Percentiles rank a stretch among this genome's conserved stretches.
phyloP scores from a whole-genome alignment of 768 basidiomycete genomes.

The Auriscalpium orientale region DNA sequence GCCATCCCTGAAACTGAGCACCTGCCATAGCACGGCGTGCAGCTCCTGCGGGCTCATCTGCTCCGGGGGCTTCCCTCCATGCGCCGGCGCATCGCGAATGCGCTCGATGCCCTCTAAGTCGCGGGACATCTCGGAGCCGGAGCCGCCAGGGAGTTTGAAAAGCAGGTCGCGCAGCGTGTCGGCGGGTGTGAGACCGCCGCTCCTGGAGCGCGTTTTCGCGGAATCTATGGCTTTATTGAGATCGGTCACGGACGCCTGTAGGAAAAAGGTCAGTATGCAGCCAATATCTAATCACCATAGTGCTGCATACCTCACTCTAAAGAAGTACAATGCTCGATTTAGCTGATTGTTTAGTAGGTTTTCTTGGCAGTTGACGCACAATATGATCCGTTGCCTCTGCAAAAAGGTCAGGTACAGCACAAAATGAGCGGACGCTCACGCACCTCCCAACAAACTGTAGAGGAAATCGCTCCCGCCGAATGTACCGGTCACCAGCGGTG shows the following conservation, averaged over 20 bases:
- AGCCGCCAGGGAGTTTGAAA: constrained; percentile 53
- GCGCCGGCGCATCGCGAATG: constrained; percentile 32
- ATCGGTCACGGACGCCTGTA: constrained; percentile 77
- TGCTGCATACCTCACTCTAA: background rate
- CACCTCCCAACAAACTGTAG: constrained; percentile 68
- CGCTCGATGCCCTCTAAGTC: constrained; percentile 62
- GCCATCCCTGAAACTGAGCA: constrained; percentile 78
- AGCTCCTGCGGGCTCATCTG: constrained; percentile 88
- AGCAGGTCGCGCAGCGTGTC: constrained; percentile 55
- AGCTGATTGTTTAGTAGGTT: background rate
- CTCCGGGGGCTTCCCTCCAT: constrained; percentile 62
- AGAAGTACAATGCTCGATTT: no score
- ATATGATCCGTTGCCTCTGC: constrained; percentile 59
- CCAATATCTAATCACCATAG: background rate
- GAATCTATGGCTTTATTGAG: constrained; percentile 70
- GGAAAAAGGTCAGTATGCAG: background rate
- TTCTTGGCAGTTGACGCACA: constrained; percentile 25
- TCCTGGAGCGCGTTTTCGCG: constrained; percentile 43
- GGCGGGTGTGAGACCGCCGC: constrained; percentile 28
- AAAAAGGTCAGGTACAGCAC: background rate
- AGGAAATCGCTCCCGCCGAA: constrained; percentile 78
- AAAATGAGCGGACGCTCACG: constrained; percentile 16
- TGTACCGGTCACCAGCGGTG: constrained; percentile 78
- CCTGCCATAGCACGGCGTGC: constrained; percentile 76
- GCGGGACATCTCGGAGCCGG: constrained; percentile 55